phyloP scores from a whole-genome alignment of 768 basidiomycete species.

The Boletellus sp. region DNA sequence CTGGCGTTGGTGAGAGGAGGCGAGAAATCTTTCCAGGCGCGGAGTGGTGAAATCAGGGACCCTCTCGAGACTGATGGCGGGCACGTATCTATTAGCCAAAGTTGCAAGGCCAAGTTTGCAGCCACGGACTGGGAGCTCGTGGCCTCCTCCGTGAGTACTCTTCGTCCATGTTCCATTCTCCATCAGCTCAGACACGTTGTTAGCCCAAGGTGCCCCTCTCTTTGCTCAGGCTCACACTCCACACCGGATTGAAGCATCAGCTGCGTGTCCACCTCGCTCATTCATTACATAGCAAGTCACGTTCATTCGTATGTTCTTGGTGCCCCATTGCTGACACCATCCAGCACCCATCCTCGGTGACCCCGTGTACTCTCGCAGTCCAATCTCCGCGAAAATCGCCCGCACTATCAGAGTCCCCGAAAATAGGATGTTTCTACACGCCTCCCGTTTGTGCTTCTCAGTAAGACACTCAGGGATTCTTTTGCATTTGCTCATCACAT shows the following conservation, averaged over 20 bases:
- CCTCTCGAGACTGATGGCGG: conserved; percentile 43
- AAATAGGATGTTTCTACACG: conserved; percentile 58
- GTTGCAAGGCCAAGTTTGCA: conserved; percentile 33
- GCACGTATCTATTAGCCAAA: conserved; percentile 34
- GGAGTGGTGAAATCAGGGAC: conserved; percentile 41
- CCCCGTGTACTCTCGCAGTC: conserved; percentile 42
- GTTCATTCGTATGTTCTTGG: neutral
- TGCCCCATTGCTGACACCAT: conserved; percentile 8
- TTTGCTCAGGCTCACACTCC: conserved; percentile 50
- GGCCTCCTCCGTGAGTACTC: conserved; percentile 50
- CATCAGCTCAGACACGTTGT: conserved; percentile 24
- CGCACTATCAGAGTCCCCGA: conserved; percentile 33
- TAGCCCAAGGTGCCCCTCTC: conserved; percentile 47
- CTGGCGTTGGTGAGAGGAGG: conserved; percentile 61
- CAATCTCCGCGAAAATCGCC: conserved; percentile 29
- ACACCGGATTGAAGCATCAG: conserved; percentile 69
- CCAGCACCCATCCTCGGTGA: conserved; percentile 70
- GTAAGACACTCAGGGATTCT: conserved; percentile 34
- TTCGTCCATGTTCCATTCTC: conserved; percentile 11
- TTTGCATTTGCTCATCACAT: neutral
- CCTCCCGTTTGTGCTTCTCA: conserved; percentile 52
- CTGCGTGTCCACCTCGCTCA: conserved; percentile 62
- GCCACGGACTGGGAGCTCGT: conserved; percentile 54
- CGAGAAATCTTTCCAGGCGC: conserved; percentile 39
- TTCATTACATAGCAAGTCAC: conserved; percentile 41